Evolutionary conservation across 768 basidiomycete species (phyloP), one percentile per base, ranked within the genome.

Genomic region (Suillus lakei): DNA sequence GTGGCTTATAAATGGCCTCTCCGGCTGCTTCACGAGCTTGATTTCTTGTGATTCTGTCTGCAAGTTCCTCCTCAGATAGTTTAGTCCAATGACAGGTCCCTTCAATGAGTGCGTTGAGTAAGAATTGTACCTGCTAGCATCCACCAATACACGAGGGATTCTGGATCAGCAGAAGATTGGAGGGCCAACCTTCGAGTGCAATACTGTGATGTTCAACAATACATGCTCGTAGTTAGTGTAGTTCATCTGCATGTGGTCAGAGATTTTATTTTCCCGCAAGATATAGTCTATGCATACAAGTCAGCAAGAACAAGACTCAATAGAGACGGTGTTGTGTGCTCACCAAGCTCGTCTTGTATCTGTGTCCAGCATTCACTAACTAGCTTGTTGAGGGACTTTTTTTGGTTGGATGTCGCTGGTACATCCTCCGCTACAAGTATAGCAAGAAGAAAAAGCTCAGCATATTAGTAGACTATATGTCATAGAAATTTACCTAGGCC

Each of bases 341-440:
- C 16, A 55, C 53, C 53, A 36, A 55, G 53, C 21, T 55, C 10
- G 13, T 55, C 53, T 55, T 55, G 53, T n/a, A 55, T 55, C 16
- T 16, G 21, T 10, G 10, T 55, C 28, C 23, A 10, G 28, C 28
- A 30, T 21, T 55, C 10, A 10, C 53, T 55, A 10, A 55, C 21
- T 15, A 55, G 53, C 23, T 28, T 21, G 34, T 36, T 55, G 53
- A 55, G 23, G 28, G 53, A 36, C 28, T 36, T 28, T 30, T 16
- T n/a, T n/a, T n/a, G n/a, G n/a, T n/a, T n/a, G n/a, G n/a, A n/a
- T n/a, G n/a, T n/a, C n/a, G n/a, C n/a, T n/a, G n/a, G n/a, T n/a
- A n/a, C n/a, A n/a, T n/a, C n/a, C n/a, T n/a, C n/a, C n/a, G n/a
- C n/a, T n/a, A n/a, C n/a, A n/a, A n/a, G n/a, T n/a, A n/a, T n/a